A percentile compares a stretch with the other conserved stretches of the same genome.
Conservation (phyloP, 2,329 filamentous ascomycete genomes). For the Tolypocladium guangdongense region DNA sequence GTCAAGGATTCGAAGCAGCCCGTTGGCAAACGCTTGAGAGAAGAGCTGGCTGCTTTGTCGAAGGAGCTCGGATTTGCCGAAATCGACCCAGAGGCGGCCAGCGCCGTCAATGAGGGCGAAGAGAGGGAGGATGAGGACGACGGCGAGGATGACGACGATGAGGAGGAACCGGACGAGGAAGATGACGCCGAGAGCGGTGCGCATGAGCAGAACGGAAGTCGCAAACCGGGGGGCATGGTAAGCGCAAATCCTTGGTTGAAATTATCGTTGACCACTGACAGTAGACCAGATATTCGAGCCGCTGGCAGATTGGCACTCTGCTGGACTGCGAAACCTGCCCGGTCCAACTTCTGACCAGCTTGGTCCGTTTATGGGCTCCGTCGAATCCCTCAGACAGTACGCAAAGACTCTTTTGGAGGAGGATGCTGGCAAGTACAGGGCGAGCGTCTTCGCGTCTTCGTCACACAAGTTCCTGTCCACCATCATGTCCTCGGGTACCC, state of each 20-base stretch:
- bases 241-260: conserved; percentile 6
- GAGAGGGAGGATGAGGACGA: conserved; percentile 19
- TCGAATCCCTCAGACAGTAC: conserved; percentile 51
- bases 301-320: conserved; percentile 45
- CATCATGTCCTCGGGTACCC: conserved; percentile 91
- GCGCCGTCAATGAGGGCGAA: conserved; percentile 26
- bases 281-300: conserved; percentile 41
- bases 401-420: conserved; percentile 64
- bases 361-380: conserved; percentile 28
- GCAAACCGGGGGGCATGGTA: conserved; percentile 25
- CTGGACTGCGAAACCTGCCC: conserved; percentile 31
- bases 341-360: conserved; percentile 32
- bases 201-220: conserved; percentile 15
- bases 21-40: conserved; percentile 29
- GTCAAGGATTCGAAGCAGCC: conserved; percentile 19
- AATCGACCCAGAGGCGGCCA: conserved; percentile 21
- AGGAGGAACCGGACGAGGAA: conserved; percentile 16
- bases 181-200: conserved; percentile 11
- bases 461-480: conserved; percentile 94
- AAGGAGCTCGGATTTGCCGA: conserved; percentile 27
- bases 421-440: conserved; percentile 66
- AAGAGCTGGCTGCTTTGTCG: conserved; percentile 25
- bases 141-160: conserved; percentile 17
- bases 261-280: conserved; percentile 22
- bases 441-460: conserved; percentile 66